phyloP scores from a whole-genome alignment of 129 eudicot species.

The Smallanthus sonchifolius region DNA sequence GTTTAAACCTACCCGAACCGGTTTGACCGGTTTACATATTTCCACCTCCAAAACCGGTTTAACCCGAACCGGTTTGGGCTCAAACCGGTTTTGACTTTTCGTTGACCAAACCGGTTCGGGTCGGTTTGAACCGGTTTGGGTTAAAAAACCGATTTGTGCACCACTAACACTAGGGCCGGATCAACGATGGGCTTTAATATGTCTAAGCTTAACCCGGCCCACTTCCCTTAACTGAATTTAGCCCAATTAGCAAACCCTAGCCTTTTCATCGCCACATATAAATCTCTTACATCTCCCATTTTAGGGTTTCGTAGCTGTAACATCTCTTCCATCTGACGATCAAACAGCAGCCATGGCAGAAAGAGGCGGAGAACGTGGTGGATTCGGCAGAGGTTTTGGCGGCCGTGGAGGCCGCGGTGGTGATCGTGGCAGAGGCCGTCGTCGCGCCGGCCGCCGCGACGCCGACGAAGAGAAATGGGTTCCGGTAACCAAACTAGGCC shows the following conservation, averaged over 20 bases:
- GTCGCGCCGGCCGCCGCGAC: slow-evolving; percentile 46
- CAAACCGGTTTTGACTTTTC: too few relatives aligned
- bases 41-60: too few relatives aligned
- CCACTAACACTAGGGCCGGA: not conserved
- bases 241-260: slow-evolving; percentile 21
- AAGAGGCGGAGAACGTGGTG: slow-evolving; percentile 31
- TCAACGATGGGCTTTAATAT: not conserved
- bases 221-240: not conserved
- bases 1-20: too few relatives aligned
- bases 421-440: slow-evolving; percentile 53
- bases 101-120: not conserved
- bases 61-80: too few relatives aligned
- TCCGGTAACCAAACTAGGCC: slow-evolving; percentile 72
- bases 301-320: slow-evolving; percentile 21
- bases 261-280: slow-evolving; percentile 3
- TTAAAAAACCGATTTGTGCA: not conserved
- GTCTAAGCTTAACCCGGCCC: not conserved
- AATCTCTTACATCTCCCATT: not conserved
- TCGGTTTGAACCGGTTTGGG: too few relatives aligned
- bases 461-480: slow-evolving; percentile 65
- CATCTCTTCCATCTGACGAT: not conserved
- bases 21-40: too few relatives aligned
- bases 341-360: slow-evolving; percentile 29
- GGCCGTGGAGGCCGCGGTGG: slow-evolving; percentile 39
- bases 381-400: slow-evolving; percentile 31